Percentiles rank a stretch among this genome's conserved stretches.
phyloP scores from a whole-genome alignment of 352 stramenopile species.

The Phytophthora sp. region DNA sequence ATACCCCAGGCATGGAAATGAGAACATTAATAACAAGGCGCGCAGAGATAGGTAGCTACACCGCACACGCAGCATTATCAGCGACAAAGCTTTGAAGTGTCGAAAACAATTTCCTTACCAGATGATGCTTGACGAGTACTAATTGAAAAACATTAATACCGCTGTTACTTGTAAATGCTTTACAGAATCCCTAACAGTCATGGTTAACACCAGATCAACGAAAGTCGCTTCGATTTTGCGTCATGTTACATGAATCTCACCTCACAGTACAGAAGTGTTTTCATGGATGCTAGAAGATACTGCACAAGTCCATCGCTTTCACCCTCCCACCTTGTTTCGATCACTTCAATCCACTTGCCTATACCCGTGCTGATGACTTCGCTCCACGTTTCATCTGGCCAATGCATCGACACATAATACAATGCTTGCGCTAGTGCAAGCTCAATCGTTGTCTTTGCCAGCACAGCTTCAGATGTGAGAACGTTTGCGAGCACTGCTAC shows the following conservation, averaged over 20 bases:
- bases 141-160: conserved; percentile 3
- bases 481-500: conserved; percentile 12
- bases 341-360: conserved; percentile 16
- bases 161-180: conserved; percentile 7
- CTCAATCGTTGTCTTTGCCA: conserved; percentile 9
- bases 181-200: conserved; percentile 6
- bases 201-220: not conserved
- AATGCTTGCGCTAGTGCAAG: conserved; percentile 15
- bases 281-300: conserved; percentile 20
- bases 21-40: conserved; percentile 9
- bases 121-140: conserved; percentile 13
- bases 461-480: not conserved
- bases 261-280: conserved; percentile 17
- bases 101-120: conserved; percentile 1
- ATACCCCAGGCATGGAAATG: not conserved
- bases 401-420: conserved; percentile 24
- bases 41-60: conserved; percentile 15
- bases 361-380: conserved; percentile 10
- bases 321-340: conserved; percentile 7
- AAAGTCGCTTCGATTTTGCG: not conserved
- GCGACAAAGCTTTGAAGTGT: not conserved
- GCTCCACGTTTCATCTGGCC: conserved; percentile 24
- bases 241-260: not conserved
- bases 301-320: conserved; percentile 18
- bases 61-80: not conserved